A percentile compares a stretch with the other conserved stretches of the same genome.
Conservation (phyloP, 306 rosid genomes). For the Dicorynia guianensis region DNA sequence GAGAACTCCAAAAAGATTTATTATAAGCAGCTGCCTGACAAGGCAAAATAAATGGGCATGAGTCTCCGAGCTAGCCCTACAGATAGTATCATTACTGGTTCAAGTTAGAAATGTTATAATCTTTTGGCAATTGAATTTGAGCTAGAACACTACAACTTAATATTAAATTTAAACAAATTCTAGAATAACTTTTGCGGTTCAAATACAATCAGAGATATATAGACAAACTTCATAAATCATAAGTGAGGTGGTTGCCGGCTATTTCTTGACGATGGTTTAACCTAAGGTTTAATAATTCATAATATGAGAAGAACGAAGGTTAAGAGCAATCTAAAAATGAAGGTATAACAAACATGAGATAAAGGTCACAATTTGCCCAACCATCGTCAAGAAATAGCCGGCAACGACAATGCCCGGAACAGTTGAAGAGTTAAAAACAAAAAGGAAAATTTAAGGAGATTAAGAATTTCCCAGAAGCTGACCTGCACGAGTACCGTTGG, state of each 20-base stretch:
- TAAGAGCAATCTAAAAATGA: too few species aligned
- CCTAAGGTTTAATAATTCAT: too few species aligned
- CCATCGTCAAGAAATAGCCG: background rate
- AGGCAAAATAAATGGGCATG: too few species aligned
- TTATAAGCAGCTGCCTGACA: too few species aligned
- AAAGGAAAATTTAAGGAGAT: background rate
- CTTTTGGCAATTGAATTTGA: conserved; percentile 26
- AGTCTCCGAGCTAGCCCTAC: too few species aligned
- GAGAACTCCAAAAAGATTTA: too few species aligned
- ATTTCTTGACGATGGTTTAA: too few species aligned
- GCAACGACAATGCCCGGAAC: background rate
- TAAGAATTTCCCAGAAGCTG: background rate
- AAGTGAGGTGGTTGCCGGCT: too few species aligned
- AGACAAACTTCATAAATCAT: too few species aligned
- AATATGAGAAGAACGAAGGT: too few species aligned
- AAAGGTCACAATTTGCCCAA: background rate
- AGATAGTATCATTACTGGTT: background rate
- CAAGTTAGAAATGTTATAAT: background rate
- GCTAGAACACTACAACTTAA: background rate
- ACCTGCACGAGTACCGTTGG: conserved; percentile 89
- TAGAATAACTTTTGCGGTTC: background rate
- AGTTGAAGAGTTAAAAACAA: background rate
- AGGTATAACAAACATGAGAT: too few species aligned
- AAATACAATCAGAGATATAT: too few species aligned
- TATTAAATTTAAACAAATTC: background rate